phyloP scores from a whole-genome alignment of 768 basidiomycete species.

The Auricularia sp. region DNA sequence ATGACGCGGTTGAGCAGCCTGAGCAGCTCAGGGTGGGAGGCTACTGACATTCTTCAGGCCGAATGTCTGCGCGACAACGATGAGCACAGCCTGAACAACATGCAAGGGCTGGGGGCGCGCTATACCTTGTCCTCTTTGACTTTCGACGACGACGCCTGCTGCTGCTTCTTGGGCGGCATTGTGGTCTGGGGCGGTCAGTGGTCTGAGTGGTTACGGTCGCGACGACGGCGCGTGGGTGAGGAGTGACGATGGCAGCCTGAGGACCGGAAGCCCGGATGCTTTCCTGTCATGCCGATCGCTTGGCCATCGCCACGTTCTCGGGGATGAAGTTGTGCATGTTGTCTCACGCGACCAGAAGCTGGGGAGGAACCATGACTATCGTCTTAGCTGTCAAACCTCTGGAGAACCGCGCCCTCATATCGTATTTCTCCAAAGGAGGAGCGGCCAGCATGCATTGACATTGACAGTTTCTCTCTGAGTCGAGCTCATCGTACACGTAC shows the following conservation, averaged over 20 bases:
- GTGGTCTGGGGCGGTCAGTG: background rate
- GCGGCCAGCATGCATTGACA: too few relatives aligned
- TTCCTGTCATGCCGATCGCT: background rate
- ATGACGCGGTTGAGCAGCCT: background rate
- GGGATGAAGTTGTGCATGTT: too few relatives aligned
- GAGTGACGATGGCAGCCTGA: background rate
- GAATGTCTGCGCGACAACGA: constrained; percentile 49
- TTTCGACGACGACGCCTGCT: constrained; percentile 48
- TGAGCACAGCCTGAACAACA: constrained; percentile 18
- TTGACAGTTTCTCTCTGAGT: too few relatives aligned
- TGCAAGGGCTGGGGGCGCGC: background rate
- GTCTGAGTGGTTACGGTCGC: background rate
- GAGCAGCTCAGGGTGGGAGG: background rate
- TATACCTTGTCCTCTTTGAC: constrained; percentile 75
- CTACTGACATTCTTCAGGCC: constrained; percentile 75
- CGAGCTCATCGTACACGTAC: too few relatives aligned
- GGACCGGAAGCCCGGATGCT: background rate
- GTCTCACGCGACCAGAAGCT: too few relatives aligned
- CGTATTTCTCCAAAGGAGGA: too few relatives aligned
- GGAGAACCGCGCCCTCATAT: too few relatives aligned
- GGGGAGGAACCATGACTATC: too few relatives aligned
- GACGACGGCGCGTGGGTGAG: background rate
- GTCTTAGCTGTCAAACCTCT: too few relatives aligned
- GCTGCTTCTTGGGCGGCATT: constrained; percentile 79
- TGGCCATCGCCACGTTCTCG: too few relatives aligned